Base-by-base conservation (phyloP, 176 grass and related monocot genomes). In the Zoysia japonica region DNA sequence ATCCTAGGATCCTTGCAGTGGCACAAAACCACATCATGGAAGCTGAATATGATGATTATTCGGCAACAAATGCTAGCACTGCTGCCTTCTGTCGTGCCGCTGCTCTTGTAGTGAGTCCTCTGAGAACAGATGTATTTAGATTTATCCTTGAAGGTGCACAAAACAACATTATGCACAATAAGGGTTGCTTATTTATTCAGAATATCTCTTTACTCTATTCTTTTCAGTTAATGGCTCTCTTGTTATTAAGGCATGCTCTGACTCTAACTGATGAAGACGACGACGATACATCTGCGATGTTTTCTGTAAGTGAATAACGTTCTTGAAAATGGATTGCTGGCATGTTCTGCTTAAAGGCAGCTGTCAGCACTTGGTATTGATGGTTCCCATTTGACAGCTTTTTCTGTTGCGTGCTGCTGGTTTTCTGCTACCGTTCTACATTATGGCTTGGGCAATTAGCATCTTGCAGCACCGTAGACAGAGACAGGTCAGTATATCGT, bases 31-130 rank as follows among this genome's bases (percentile, higher is more conserved):
- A 92, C 75, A 72, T 98, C 16, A 79, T 98, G 80, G 95, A 92
- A 87, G 81, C 89, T 74, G 92, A 98, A 74, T 92, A 98, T 83
- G 89, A 96, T 78, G 95, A 94, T 71, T 93, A 98, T 85, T 93
- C 90, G 83, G 82, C 75, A 46, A 90, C 83, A 17, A 94, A 98
- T 79, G 88, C 80, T 13, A 85, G 85, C 73, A 85, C 84, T 71
- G 81, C 89, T 83, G 90, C 88, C 46, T 94, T 94, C 74, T 94
- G 88, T 41, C 92, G 92, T 39, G 92, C 89, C 85, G 95, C 85
- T 85, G 88, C 90, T 62, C 74, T 94, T 79, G 91, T 98, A 63
- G 92, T 98, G 91, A 94, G 87, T 85, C 71, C 55, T 48, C 74
- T 38, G 3, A 14, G 5, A 43, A 19, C 1, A 42, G 19, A 77